phyloP scores from a whole-genome alignment of 2,329 filamentous ascomycete genomes.

The Cercospora canescens region DNA sequence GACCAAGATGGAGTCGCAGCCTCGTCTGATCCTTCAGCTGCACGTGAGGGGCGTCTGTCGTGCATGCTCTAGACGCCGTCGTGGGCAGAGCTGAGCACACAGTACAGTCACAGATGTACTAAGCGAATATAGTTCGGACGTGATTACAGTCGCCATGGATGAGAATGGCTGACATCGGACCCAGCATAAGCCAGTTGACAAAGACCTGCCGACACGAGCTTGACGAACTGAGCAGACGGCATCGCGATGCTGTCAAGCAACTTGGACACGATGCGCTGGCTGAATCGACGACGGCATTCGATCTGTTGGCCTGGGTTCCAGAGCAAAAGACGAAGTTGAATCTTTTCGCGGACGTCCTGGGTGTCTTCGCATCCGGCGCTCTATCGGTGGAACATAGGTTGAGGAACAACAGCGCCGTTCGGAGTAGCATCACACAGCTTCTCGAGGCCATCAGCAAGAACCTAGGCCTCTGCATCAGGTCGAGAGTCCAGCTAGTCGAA shows the following conservation, averaged over 20 bases:
- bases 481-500: background rate
- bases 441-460: background rate
- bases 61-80: background rate
- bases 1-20: background rate
- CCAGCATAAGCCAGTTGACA: background rate
- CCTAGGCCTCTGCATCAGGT: background rate
- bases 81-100: background rate
- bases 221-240: background rate
- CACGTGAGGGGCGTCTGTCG: background rate
- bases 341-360: background rate
- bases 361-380: background rate
- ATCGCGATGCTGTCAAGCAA: background rate
- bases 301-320: background rate
- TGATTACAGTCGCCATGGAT: background rate
- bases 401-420: constrained; percentile 3
- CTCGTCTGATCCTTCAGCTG: background rate
- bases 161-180: background rate
- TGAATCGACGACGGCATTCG: background rate
- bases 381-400: constrained; percentile 2
- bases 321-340: background rate
- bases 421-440: background rate
- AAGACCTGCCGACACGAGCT: background rate
- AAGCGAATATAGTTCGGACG: background rate
- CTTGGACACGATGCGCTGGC: background rate
- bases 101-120: background rate